Percentiles rank a stretch among this genome's conserved stretches.
These are phyloP conservation scores for Penicillium fuscoglaucum DNA, from an alignment of 2,329 filamentous ascomycete species.

Conservation along the genomic window DNA sequence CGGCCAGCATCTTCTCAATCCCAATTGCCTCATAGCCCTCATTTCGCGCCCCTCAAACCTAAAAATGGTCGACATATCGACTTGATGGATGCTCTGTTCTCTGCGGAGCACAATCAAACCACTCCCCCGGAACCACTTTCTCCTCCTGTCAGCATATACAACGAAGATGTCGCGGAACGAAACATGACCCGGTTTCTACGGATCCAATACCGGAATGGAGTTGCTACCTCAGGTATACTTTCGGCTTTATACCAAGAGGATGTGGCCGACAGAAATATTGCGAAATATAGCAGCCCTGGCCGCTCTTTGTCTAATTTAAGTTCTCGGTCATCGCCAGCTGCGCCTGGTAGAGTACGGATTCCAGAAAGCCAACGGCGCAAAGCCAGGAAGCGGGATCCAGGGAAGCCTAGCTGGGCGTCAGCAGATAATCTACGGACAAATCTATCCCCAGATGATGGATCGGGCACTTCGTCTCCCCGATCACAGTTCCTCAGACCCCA, in stretches of 20 bases:
- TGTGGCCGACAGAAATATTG: slow-evolving; percentile 44
- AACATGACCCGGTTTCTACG: slow-evolving; percentile 41
- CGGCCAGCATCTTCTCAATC: slow-evolving; percentile 31
- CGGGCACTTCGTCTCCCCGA: slow-evolving; percentile 3
- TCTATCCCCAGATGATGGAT: slow-evolving; percentile 4
- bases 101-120: slow-evolving; percentile 34
- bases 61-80: slow-evolving; percentile 40
- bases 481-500: slow-evolving; percentile 28
- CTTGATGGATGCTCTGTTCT: slow-evolving; percentile 42
- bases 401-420: slow-evolving; percentile 23
- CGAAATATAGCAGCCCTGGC: slow-evolving; percentile 24
- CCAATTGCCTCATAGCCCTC: slow-evolving; percentile 26
- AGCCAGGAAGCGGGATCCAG: slow-evolving; percentile 10
- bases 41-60: slow-evolving; percentile 22
- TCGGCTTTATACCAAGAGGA: slow-evolving; percentile 45
- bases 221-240: slow-evolving; percentile 33
- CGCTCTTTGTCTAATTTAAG: slow-evolving; percentile 26
- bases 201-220: slow-evolving; percentile 27
- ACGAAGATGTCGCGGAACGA: slow-evolving; percentile 47
- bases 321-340: slow-evolving; percentile 21
- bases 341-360: slow-evolving; percentile 21
- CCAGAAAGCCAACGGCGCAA: slow-evolving; percentile 13
- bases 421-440: slow-evolving; percentile 28
- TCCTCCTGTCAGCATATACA: slow-evolving; percentile 40
- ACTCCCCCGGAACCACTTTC: slow-evolving; percentile 23